Percentiles rank a stretch among this genome's conserved stretches.
Conservation (phyloP, 1,284 basidiomycete species). For the Boletus austroedulis region DNA sequence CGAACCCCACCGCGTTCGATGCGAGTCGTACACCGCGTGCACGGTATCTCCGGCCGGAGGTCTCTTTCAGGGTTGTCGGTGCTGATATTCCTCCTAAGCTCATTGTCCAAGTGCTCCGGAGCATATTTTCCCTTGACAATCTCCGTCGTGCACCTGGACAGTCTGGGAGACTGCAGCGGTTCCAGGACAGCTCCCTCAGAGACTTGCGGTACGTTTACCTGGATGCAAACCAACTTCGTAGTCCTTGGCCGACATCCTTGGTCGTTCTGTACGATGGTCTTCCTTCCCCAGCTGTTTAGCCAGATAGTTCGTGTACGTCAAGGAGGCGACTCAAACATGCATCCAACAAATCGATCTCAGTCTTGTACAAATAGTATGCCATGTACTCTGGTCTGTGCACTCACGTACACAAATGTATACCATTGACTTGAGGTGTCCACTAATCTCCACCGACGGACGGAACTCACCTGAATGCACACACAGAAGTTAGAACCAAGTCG, state of each 20-base stretch:
- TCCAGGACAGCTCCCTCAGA: slow-evolving; percentile 33
- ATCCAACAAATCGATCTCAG: too few relatives aligned
- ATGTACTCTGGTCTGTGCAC: too few relatives aligned
- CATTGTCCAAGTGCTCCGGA: slow-evolving; percentile 46
- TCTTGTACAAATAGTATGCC: too few relatives aligned
- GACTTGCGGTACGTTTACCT: slow-evolving; percentile 47
- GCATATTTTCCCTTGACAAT: slow-evolving; percentile 48
- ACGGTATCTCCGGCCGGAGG: slow-evolving; percentile 53
- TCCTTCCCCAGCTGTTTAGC: slow-evolving; percentile 20
- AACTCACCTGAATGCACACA: too few relatives aligned
- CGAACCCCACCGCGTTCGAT: slow-evolving; percentile 48
- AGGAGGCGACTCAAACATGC: too few relatives aligned
- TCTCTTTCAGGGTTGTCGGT: slow-evolving; percentile 55
- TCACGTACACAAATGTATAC: too few relatives aligned
- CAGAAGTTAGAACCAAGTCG: too few relatives aligned
- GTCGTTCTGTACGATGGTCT: slow-evolving; percentile 42
- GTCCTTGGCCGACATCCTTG: slow-evolving; percentile 54
- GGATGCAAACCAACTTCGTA: slow-evolving; percentile 41
- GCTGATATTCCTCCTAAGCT: slow-evolving; percentile 54
- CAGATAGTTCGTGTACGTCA: too few relatives aligned
- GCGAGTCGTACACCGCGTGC: slow-evolving; percentile 44
- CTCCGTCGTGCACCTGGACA: slow-evolving; percentile 52
- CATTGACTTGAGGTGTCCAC: too few relatives aligned
- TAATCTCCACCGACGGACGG: too few relatives aligned
- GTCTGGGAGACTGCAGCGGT: slow-evolving; percentile 52